Evolutionary conservation across 2,329 filamentous ascomycete species (phyloP).

Genomic region (Chaetomiaceae sp.): DNA sequence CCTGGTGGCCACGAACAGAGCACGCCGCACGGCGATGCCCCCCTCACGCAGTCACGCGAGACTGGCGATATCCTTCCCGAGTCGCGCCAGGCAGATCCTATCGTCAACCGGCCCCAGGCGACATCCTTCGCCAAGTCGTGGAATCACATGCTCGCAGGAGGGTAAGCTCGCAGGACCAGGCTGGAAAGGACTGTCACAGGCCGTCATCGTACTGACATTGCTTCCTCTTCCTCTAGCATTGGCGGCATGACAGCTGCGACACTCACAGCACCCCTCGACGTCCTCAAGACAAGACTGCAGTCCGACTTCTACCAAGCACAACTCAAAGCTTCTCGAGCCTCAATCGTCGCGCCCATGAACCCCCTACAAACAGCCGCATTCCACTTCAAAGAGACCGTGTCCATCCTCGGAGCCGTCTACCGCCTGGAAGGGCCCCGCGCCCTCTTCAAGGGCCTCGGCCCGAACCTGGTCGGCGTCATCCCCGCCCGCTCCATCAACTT

Average conservation of each 20-base stretch:
- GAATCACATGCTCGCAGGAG: conserved; percentile 89
- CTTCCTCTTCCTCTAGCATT: conserved; percentile 46
- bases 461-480: conserved; percentile 84
- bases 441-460: conserved; percentile 88
- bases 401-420: conserved; percentile 79
- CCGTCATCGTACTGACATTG: conserved; percentile 5
- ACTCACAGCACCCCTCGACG: conserved; percentile 91
- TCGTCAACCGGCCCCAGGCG: conserved; percentile 33
- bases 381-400: conserved; percentile 80
- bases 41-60: conserved; percentile 56
- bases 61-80: conserved; percentile 51
- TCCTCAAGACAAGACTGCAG: conserved; percentile 88
- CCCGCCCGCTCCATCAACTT: conserved; percentile 91
- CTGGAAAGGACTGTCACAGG: background rate
- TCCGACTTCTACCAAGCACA: conserved; percentile 92
- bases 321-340: conserved; percentile 62
- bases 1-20: conserved; percentile 15
- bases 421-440: conserved; percentile 77
- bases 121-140: conserved; percentile 69
- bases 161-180: conserved; percentile 48
- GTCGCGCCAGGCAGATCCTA: conserved; percentile 18
- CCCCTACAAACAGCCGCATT: conserved; percentile 62
- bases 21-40: conserved; percentile 16
- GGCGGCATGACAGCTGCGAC: conserved; percentile 88
- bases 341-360: conserved; percentile 55